Conservation (phyloP, 2,329 filamentous ascomycete genomes). For the Lasiodiplodia theobromae region DNA sequence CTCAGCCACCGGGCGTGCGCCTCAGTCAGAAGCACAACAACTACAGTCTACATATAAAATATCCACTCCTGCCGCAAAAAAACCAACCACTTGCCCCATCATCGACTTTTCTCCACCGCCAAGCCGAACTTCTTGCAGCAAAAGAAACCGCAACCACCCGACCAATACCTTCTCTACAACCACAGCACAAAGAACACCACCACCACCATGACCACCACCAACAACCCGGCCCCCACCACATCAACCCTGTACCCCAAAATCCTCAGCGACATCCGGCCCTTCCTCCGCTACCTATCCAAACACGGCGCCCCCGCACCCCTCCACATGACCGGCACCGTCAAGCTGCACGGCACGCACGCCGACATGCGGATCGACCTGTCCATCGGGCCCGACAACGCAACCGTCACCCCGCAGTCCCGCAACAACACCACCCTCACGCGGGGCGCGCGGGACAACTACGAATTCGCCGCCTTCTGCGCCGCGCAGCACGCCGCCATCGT, state of each 20-base stretch:
- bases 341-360: constrained; percentile 44
- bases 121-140: neutral
- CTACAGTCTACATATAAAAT: neutral
- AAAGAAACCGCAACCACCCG: neutral
- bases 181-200: neutral
- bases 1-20: neutral
- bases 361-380: constrained; percentile 38
- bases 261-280: neutral
- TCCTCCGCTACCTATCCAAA: neutral
- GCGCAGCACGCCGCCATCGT: neutral
- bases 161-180: neutral
- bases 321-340: constrained; percentile 40
- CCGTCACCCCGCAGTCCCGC: neutral
- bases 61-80: neutral
- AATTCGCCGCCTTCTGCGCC: neutral
- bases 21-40: neutral
- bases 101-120: neutral
- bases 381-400: neutral
- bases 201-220: neutral
- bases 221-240: neutral
- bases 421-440: too few species aligned
- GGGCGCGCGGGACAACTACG: neutral
- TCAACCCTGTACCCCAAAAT: neutral
- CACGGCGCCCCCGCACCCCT: constrained; percentile 30
- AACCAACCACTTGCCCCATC: neutral